These are phyloP conservation scores for Trichoderma parareesei DNA, from an alignment of 495 filamentous ascomycete genomes.

Conservation along the genomic window DNA sequence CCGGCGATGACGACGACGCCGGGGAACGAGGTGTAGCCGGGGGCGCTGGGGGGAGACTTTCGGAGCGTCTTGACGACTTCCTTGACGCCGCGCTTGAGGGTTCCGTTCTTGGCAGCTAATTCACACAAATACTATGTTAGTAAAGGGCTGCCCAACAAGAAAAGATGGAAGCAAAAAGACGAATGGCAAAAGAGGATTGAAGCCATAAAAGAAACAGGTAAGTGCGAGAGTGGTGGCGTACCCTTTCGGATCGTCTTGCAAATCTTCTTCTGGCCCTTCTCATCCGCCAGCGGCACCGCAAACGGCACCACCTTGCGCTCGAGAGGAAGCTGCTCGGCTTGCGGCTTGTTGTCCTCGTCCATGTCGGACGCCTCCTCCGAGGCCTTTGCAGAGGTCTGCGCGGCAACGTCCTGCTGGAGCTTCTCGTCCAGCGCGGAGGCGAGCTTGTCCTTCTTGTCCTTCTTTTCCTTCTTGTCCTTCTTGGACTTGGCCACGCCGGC, in stretches of 20 bases:
- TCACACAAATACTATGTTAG: not conserved
- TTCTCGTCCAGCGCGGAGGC: slow-evolving; percentile 44
- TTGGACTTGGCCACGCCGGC: slow-evolving; percentile 65
- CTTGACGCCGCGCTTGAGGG: slow-evolving; percentile 94
- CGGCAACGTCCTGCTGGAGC: slow-evolving; percentile 33
- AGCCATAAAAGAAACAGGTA: slow-evolving; percentile 8
- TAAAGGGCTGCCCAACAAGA: not conserved
- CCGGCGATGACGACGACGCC: slow-evolving; percentile 87
- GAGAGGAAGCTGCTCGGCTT: slow-evolving; percentile 31
- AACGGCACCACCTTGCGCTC: slow-evolving; percentile 61
- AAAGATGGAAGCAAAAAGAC: no score
- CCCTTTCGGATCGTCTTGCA: slow-evolving; percentile 90
- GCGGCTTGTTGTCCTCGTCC: slow-evolving; percentile 41
- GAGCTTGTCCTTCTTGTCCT: slow-evolving; percentile 52
- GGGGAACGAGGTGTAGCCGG: slow-evolving; percentile 42
- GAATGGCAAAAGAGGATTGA: not conserved
- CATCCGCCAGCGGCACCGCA: slow-evolving; percentile 80
- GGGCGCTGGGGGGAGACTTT: slow-evolving; percentile 62
- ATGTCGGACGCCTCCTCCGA: slow-evolving; percentile 27
- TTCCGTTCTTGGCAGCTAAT: slow-evolving; percentile 82
- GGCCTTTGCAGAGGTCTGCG: slow-evolving; percentile 42
- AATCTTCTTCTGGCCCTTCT: slow-evolving; percentile 88
- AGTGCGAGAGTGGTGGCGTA: slow-evolving; percentile 35
- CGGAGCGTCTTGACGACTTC: slow-evolving; percentile 96
- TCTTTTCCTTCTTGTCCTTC: slow-evolving; percentile 68